Evolutionary conservation across 2,329 filamentous ascomycete species (phyloP).

Genomic region (Blumeriella jaapii): DNA sequence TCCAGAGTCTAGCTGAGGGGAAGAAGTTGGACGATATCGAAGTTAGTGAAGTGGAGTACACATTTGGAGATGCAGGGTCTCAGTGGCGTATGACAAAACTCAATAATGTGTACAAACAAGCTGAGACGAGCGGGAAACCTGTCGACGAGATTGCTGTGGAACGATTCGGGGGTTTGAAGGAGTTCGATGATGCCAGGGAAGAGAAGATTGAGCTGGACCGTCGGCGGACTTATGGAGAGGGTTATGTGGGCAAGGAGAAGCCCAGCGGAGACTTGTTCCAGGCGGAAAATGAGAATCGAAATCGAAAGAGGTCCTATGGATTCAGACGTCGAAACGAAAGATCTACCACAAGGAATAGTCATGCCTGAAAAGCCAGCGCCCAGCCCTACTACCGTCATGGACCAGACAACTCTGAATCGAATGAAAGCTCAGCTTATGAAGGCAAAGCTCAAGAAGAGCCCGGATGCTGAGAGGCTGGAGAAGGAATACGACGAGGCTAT

Average conservation of each 20-base stretch:
- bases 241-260: conserved; percentile 74
- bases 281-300: conserved; percentile 49
- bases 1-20: conserved; percentile 47
- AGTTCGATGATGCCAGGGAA: conserved; percentile 87
- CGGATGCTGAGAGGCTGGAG: conserved; percentile 42
- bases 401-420: conserved; percentile 74
- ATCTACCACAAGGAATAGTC: conserved; percentile 41
- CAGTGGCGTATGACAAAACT: conserved; percentile 96
- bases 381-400: conserved; percentile 42
- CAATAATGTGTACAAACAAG: conserved; percentile 69
- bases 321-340: conserved; percentile 26
- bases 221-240: conserved; percentile 69
- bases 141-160: conserved; percentile 78
- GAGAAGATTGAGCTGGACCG: conserved; percentile 86
- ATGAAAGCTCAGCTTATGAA: conserved; percentile 94
- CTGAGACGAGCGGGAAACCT: conserved; percentile 58
- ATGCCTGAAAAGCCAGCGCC: conserved; percentile 42
- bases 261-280: conserved; percentile 79
- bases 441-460: conserved; percentile 57
- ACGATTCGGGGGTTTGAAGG: conserved; percentile 66
- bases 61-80: conserved; percentile 79
- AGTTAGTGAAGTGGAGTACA: conserved; percentile 61
- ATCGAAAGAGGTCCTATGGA: conserved; percentile 31
- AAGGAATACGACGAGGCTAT: conserved; percentile 71
- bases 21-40: conserved; percentile 40